Conservation (phyloP, 2,329 filamentous ascomycete species). For the Fusarium hostae region DNA sequence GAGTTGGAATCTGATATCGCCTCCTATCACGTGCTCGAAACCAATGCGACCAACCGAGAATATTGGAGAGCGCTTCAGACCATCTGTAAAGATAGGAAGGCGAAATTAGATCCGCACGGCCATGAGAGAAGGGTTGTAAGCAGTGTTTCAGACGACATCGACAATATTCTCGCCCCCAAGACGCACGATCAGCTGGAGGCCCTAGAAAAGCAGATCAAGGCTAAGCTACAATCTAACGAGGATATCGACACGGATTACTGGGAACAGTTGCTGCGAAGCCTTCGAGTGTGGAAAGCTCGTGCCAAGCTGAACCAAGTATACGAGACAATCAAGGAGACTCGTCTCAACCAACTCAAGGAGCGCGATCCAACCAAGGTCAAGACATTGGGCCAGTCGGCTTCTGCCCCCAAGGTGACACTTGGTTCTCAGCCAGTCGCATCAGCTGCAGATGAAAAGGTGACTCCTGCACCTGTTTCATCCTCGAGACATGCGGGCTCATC, state of each 20-base stretch:
- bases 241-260: conserved; percentile 97
- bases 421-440: conserved; percentile 1
- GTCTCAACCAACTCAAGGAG: conserved; percentile 72
- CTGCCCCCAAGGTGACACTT: conserved; percentile 5
- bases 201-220: conserved; percentile 86
- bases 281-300: conserved; percentile 92
- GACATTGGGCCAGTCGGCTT: conserved; percentile 25
- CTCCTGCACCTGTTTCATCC: conserved; percentile 27
- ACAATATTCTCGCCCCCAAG: conserved; percentile 87
- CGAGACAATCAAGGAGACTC: conserved; percentile 76
- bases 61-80: conserved; percentile 94
- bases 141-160: conserved; percentile 88
- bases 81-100: conserved; percentile 80
- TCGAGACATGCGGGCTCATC: conserved; percentile 47
- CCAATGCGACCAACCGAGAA: conserved; percentile 78
- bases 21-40: conserved; percentile 85
- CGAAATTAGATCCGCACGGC: conserved; percentile 69
- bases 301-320: conserved; percentile 84
- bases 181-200: conserved; percentile 85
- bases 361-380: conserved; percentile 75
- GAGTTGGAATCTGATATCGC: conserved; percentile 85
- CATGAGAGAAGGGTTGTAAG: conserved; percentile 79
- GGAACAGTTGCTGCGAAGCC: conserved; percentile 87
- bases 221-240: conserved; percentile 88
- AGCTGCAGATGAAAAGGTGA: conserved; percentile 16